Evolutionary conservation across 2,329 filamentous ascomycete species (phyloP).

Genomic region (Colletotrichum gigasporum): DNA sequence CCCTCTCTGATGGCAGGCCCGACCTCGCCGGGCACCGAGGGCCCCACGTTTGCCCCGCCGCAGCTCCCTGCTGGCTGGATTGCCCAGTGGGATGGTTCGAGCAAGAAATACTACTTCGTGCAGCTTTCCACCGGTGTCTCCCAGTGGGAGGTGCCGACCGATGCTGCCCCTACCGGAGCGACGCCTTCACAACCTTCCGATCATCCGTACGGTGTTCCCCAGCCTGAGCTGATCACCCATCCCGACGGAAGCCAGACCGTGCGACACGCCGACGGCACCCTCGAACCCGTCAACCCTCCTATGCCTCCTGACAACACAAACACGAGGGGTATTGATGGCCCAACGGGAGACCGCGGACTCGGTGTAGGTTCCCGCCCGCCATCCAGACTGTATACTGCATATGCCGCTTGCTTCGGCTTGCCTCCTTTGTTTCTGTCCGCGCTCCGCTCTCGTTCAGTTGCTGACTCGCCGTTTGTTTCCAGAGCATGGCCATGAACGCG

Average conservation of each 20-base stretch:
- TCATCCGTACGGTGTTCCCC: slow-evolving; percentile 70
- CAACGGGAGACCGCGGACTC: slow-evolving; percentile 68
- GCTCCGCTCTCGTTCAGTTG: neutral
- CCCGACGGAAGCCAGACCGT: slow-evolving; percentile 70
- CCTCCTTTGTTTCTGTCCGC: neutral
- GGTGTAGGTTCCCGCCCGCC: slow-evolving; percentile 62
- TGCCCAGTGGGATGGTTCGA: slow-evolving; percentile 73
- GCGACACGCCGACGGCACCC: slow-evolving; percentile 66
- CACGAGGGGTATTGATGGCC: slow-evolving; percentile 60
- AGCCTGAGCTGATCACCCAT: slow-evolving; percentile 67
- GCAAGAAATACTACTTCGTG: slow-evolving; percentile 76
- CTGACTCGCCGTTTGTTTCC: slow-evolving; percentile 26
- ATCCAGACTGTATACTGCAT: slow-evolving; percentile 23
- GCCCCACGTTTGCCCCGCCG: slow-evolving; percentile 68
- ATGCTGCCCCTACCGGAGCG: slow-evolving; percentile 69
- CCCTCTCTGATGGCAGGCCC: slow-evolving; percentile 60
- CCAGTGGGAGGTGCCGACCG: slow-evolving; percentile 78
- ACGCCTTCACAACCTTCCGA: slow-evolving; percentile 64
- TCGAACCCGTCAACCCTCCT: slow-evolving; percentile 65
- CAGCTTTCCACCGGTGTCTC: slow-evolving; percentile 77
- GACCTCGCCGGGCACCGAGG: slow-evolving; percentile 66
- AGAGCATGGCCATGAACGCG: slow-evolving; percentile 70
- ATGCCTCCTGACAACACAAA: slow-evolving; percentile 58
- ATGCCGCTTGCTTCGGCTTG: slow-evolving; percentile 13
- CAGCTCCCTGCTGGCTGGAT: slow-evolving; percentile 73